Percentiles rank a stretch among this genome's conserved stretches.
phyloP scores from a whole-genome alignment of 345 rosid genomes.

The Dimocarpus longan region DNA sequence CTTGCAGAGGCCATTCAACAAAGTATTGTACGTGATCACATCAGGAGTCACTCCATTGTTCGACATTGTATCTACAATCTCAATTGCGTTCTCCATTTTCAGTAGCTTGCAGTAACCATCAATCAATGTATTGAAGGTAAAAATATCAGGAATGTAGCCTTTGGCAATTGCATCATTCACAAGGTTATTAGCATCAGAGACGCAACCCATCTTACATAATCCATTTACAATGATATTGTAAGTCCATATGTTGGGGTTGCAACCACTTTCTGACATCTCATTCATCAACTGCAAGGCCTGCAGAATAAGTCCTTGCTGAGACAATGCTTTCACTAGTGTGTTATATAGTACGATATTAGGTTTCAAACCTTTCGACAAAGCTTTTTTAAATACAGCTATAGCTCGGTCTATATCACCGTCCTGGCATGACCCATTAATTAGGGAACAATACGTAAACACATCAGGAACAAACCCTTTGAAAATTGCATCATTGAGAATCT shows the following conservation, averaged over 20 bases:
- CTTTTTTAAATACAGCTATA: slow-evolving; percentile 62
- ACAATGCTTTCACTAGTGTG: slow-evolving; percentile 75
- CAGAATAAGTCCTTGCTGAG: slow-evolving; percentile 68
- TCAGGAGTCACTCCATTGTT: slow-evolving; percentile 70
- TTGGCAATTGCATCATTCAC: slow-evolving; percentile 64
- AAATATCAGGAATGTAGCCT: slow-evolving; percentile 77
- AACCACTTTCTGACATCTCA: slow-evolving; percentile 68
- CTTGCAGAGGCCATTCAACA: slow-evolving; percentile 92
- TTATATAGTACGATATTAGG: slow-evolving; percentile 67
- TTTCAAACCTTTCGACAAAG: slow-evolving; percentile 57
- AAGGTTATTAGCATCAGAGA: slow-evolving; percentile 73
- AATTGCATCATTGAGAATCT: slow-evolving; percentile 61
- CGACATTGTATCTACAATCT: slow-evolving; percentile 69
- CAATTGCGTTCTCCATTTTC: slow-evolving; percentile 75
- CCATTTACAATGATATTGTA: slow-evolving; percentile 82
- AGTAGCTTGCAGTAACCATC: slow-evolving; percentile 76
- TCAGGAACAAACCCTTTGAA: slow-evolving; percentile 84
- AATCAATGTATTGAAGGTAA: slow-evolving; percentile 86
- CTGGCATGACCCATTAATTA: slow-evolving; percentile 70
- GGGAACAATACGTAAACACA: slow-evolving; percentile 73
- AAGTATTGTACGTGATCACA: slow-evolving; percentile 80
- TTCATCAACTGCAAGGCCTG: slow-evolving; percentile 71
- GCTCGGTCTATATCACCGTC: slow-evolving; percentile 73
- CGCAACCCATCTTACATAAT: slow-evolving; percentile 87
- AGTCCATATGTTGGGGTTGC: slow-evolving; percentile 70